Evolutionary conservation across 2,329 filamentous ascomycete genomes (phyloP), one percentile per base, ranked within the genome.

Genomic region (Penicillium sp.): DNA sequence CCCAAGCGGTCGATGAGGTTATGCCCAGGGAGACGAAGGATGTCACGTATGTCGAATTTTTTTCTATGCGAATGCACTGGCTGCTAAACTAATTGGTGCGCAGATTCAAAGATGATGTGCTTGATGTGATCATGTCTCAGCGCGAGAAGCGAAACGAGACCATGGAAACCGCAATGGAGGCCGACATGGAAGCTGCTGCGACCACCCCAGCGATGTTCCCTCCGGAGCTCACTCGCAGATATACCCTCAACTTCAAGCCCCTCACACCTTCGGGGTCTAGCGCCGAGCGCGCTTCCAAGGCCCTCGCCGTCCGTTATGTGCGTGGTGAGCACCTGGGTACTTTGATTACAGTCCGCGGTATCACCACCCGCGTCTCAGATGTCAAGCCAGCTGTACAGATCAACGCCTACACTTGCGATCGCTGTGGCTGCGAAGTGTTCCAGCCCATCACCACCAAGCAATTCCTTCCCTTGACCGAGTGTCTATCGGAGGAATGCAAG

Each of bases 311-410:
- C 30, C 88, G 94, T 62, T 87, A 97, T 69, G 90, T 99, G 30
- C 87, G 90, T 40, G 94, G 93, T 65, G 92, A 97, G 67, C 90
- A 99, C 72, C 83, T 99, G 2, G 94, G 94, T 45, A 87, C 90
- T 66, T 84, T 99, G 60, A 97, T 99, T 72, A 97, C 94, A 5
- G 84, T 99, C 46, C 87, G 94, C 55, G 93, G 92, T 61, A 99
- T 99, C 61, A 88, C 92, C 2, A 99, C 94, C 1, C 84, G 94
- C 69, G 94, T 97, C 1, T 97, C 94, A 2, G 94, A 99, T 70
- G 94, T 99, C 66, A 99, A 99, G 80, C 94, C 94, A 36, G 87
- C 94, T 11, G 90, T 97, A n/a, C 89, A 93, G 70, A 95, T 99
- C 69, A 97, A 96, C 73, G 94, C 94, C 36, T 99, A 99, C 76